Evolutionary conservation across 768 basidiomycete genomes (phyloP).

Genomic region (Suillus sp.): DNA sequence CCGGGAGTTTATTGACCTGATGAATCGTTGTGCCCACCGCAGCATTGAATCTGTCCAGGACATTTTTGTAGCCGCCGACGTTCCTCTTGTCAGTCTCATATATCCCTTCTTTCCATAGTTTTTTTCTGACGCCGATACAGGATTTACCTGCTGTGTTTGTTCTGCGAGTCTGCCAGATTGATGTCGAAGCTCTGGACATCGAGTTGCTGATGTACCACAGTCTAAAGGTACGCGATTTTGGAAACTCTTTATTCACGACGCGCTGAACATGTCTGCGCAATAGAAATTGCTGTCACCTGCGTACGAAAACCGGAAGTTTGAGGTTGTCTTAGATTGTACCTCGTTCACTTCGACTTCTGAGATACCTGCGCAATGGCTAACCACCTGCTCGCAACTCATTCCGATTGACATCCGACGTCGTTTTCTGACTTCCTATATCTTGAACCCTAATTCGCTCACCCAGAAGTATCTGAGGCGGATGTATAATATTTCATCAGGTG

Average conservation of each 20-base stretch:
- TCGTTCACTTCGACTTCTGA: slow-evolving; percentile 74
- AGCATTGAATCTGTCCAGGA: slow-evolving; percentile 62
- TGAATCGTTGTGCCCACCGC: slow-evolving; percentile 62
- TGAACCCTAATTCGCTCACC: slow-evolving; percentile 73
- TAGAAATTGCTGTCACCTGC: slow-evolving; percentile 55
- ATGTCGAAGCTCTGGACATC: slow-evolving; percentile 78
- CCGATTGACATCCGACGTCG: slow-evolving; percentile 67
- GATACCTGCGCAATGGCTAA: slow-evolving; percentile 80
- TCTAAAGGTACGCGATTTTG: slow-evolving; percentile 54
- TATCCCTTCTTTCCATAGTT: neutral
- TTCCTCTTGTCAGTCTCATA: slow-evolving; percentile 42
- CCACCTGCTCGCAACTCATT: slow-evolving; percentile 73
- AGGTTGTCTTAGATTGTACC: slow-evolving; percentile 83
- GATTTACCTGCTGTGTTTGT: slow-evolving; percentile 57
- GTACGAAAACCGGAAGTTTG: slow-evolving; percentile 55
- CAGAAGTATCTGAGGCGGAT: slow-evolving; percentile 76
- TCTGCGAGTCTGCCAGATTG: slow-evolving; percentile 65
- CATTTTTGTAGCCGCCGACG: slow-evolving; percentile 62
- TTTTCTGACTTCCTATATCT: slow-evolving; percentile 62
- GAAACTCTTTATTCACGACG: neutral
- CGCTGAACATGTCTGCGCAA: neutral
- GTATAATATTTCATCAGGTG: slow-evolving; percentile 66
- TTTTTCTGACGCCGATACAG: slow-evolving; percentile 27
- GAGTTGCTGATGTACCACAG: slow-evolving; percentile 79
- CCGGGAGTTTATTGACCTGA: slow-evolving; percentile 65